Base-by-base conservation (phyloP, 225 moss, liverwort and hornwort species). In the Ulota crispa region DNA sequence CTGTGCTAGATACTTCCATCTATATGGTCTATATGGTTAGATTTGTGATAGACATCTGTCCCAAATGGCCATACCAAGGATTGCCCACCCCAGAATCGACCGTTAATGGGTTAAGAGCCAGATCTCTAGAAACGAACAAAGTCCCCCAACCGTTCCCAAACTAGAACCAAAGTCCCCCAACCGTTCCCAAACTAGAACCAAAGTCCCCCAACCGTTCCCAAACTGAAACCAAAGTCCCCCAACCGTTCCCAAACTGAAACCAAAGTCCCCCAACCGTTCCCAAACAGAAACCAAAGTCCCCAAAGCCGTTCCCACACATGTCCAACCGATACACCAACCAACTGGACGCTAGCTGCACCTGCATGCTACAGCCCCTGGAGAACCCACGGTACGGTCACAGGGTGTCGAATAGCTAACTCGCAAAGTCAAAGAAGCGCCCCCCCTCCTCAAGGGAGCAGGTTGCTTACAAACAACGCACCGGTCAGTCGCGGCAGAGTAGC, bases 391-490 rank as follows among this genome's bases (percentile, higher is more conserved):
- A 3, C 39, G 67, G 55, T 36, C 27, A 68, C 68, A 78, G 78
- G 78, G 67, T 39, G 37, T 67, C 54, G 78, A 78, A 54, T 27
- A 3, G 57, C 57, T 24, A 14, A 45, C 14, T 1, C 14, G n/a
- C 5, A 0, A 8, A 23, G 32, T 36, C n/a, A 7, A 15, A 45
- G 12, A 45, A 13, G 45, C 45, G 14, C 14, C 45, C 45, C 13
- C 13, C 36, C 34, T n/a, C 1, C 9, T 24, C n/a, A n/a, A 57
- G 3, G 57, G 10, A 57, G 57, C 37, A 4, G 62, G 62, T 81
- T 77, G 85, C 85, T 85, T 85, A 85, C 81, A 85, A 81, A 71
- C 57, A 85, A 85, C 85, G 81, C 85, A 85, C 81, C 34, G 75
- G 39, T 60, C 15, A 6, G 19, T 52, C 4, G 15, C 42, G 8